Conservation (phyloP, 2,329 filamentous ascomycete genomes). For the Shiraia bambusicola region DNA sequence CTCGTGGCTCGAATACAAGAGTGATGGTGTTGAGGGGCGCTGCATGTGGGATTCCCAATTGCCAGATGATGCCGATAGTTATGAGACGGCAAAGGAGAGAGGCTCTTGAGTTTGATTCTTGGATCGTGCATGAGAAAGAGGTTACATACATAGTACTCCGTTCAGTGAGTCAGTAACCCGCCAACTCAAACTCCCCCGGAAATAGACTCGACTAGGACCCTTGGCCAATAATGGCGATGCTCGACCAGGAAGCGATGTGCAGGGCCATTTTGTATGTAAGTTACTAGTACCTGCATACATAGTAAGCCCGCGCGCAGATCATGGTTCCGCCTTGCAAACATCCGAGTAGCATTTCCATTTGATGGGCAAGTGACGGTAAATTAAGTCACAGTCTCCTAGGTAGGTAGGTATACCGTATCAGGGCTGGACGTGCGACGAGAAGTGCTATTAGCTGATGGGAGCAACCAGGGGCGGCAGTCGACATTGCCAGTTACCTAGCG, state of each 20-base stretch:
- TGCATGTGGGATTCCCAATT: slow-evolving; percentile 3
- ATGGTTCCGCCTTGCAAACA: slow-evolving; percentile 17
- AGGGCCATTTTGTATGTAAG: slow-evolving; percentile 18
- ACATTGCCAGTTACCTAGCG: too few relatives aligned
- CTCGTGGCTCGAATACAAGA: not conserved
- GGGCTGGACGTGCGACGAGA: too few relatives aligned
- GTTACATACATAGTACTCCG: too few relatives aligned
- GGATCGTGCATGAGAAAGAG: slow-evolving; percentile 13
- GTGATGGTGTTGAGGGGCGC: not conserved
- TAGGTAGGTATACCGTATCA: too few relatives aligned
- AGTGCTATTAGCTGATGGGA: too few relatives aligned
- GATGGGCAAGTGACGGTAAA: slow-evolving; percentile 6
- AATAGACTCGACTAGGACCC: slow-evolving; percentile 13
- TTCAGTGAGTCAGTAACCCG: too few relatives aligned
- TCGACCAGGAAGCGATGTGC: slow-evolving; percentile 11
- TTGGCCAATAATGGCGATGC: slow-evolving; percentile 19
- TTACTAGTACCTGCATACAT: too few relatives aligned
- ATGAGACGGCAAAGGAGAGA: slow-evolving; percentile 6
- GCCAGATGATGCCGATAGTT: slow-evolving; percentile 3
- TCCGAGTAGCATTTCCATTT: slow-evolving; percentile 21
- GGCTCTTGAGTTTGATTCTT: too few relatives aligned
- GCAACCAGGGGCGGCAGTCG: too few relatives aligned
- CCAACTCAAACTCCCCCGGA: slow-evolving; percentile 12
- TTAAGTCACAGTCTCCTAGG: too few relatives aligned
- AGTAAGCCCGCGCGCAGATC: slow-evolving; percentile 13